Conservation (phyloP, 768 basidiomycete genomes). For the Xanthoconium stramineum region DNA sequence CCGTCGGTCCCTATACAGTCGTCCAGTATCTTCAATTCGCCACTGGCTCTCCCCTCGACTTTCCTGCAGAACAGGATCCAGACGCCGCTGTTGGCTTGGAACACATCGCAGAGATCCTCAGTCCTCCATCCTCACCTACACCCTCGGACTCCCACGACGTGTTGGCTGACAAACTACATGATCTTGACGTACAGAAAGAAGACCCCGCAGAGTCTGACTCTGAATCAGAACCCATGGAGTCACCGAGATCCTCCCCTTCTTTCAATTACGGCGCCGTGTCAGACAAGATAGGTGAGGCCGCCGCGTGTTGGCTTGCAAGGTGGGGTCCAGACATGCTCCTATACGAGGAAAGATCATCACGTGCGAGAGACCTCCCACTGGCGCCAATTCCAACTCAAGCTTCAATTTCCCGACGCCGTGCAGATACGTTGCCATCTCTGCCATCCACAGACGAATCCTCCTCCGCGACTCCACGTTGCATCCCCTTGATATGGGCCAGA, state of each 20-base stretch:
- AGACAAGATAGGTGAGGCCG: conserved; percentile 89
- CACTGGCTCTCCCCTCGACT: conserved; percentile 61
- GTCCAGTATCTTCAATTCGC: conserved; percentile 80
- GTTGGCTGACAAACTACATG: conserved; percentile 30
- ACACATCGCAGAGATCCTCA: conserved; percentile 51
- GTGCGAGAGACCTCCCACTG: conserved; percentile 12
- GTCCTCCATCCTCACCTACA: conserved; percentile 30
- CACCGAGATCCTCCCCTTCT: conserved; percentile 29
- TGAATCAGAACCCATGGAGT: conserved; percentile 24
- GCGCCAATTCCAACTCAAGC: conserved; percentile 19
- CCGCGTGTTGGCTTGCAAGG: conserved; percentile 80
- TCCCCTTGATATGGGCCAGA: conserved; percentile 67
- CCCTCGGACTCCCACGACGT: conserved; percentile 18
- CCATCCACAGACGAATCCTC: conserved; percentile 16
- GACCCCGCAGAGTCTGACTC: conserved; percentile 35
- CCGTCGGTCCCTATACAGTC: conserved; percentile 77
- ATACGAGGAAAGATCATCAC: conserved; percentile 47
- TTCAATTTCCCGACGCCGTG: conserved; percentile 23
- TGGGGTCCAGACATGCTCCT: conserved; percentile 83
- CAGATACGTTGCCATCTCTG: conserved; percentile 29
- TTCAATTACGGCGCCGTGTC: conserved; percentile 86
- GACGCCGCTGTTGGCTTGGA: conserved; percentile 72
- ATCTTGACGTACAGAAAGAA: conserved; percentile 36
- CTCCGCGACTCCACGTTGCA: conserved; percentile 12
- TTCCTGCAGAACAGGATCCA: conserved; percentile 40